These are phyloP conservation scores for Kodamaea anthophila DNA, from an alignment of 1,139 yeast genomes.

Conservation along the genomic window DNA sequence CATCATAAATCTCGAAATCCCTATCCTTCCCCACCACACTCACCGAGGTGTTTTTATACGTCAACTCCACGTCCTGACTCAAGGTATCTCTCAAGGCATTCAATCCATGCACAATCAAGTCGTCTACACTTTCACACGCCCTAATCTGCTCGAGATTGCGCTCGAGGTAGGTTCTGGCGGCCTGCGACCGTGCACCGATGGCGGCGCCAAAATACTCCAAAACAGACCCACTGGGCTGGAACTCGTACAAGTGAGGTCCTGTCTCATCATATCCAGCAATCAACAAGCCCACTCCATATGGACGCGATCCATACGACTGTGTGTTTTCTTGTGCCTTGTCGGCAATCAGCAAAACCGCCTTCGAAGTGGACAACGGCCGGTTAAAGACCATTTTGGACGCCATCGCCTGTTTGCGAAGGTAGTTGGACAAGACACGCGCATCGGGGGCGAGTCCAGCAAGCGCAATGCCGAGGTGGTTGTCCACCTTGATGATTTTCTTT, in stretches of 20 bases:
- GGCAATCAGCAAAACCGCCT: slow-evolving; percentile 82
- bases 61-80: slow-evolving; percentile 89
- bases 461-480: slow-evolving; percentile 90
- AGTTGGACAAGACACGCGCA: slow-evolving; percentile 88
- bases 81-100: slow-evolving; percentile 90
- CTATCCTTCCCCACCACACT: slow-evolving; percentile 83
- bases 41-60: slow-evolving; percentile 76
- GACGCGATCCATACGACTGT: slow-evolving; percentile 92
- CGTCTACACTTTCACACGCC: slow-evolving; percentile 54
- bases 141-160: slow-evolving; percentile 69
- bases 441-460: slow-evolving; percentile 98
- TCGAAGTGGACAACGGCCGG: slow-evolving; percentile 79
- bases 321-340: slow-evolving; percentile 97
- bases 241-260: slow-evolving; percentile 92
- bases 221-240: slow-evolving; percentile 92
- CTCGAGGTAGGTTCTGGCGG: slow-evolving; percentile 93
- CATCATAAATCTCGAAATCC: slow-evolving; percentile 73
- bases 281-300: slow-evolving; percentile 93
- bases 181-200: slow-evolving; percentile 97
- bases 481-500: slow-evolving; percentile 85
- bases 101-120: slow-evolving; percentile 80
- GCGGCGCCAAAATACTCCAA: slow-evolving; percentile 91
- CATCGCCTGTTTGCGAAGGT: slow-evolving; percentile 86
- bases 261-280: slow-evolving; percentile 91
- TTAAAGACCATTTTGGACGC: slow-evolving; percentile 79